A percentile compares a stretch with the other conserved stretches of the same genome.
phyloP scores from a whole-genome alignment of 1,284 basidiomycete genomes.

The Singerocomus rubriflavus region DNA sequence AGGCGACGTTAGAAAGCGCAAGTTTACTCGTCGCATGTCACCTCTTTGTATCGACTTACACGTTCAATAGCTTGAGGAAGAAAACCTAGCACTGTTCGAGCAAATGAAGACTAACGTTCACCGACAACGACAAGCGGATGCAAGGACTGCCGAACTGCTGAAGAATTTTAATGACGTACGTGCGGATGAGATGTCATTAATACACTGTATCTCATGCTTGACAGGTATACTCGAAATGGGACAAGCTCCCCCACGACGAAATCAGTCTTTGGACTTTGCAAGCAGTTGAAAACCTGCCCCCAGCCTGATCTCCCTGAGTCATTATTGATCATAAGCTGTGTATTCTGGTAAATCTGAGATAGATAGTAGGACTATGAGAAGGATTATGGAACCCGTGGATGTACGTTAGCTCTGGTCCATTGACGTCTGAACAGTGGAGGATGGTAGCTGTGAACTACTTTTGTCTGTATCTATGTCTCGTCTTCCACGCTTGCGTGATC shows the following conservation, averaged over 20 bases:
- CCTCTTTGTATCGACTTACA: not conserved
- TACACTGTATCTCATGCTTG: not conserved
- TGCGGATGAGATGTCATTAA: not conserved
- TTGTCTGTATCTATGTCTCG: too few relatives aligned
- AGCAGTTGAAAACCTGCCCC: constrained; percentile 49
- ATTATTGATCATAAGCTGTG: not conserved
- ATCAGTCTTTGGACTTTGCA: constrained; percentile 62
- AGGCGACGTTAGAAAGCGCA: constrained; percentile 49
- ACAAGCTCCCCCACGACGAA: constrained; percentile 55
- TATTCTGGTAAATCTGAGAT: too few relatives aligned
- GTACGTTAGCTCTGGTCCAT: too few relatives aligned
- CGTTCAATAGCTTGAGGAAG: constrained; percentile 47
- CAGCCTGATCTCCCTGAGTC: constrained; percentile 23
- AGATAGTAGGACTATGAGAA: too few relatives aligned
- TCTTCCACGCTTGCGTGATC: too few relatives aligned
- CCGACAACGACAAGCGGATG: constrained; percentile 46
- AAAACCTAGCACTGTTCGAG: constrained; percentile 48
- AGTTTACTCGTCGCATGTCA: constrained; percentile 8
- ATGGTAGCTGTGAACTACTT: too few relatives aligned
- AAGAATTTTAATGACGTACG: constrained; percentile 55
- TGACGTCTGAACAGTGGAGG: too few relatives aligned
- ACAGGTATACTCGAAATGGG: constrained; percentile 55
- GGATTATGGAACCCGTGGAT: too few relatives aligned
- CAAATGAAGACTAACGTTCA: constrained; percentile 48
- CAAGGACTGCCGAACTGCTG: constrained; percentile 44